Conservation (phyloP, 2,329 filamentous ascomycete genomes). For the Endoconidiophora polonica region DNA sequence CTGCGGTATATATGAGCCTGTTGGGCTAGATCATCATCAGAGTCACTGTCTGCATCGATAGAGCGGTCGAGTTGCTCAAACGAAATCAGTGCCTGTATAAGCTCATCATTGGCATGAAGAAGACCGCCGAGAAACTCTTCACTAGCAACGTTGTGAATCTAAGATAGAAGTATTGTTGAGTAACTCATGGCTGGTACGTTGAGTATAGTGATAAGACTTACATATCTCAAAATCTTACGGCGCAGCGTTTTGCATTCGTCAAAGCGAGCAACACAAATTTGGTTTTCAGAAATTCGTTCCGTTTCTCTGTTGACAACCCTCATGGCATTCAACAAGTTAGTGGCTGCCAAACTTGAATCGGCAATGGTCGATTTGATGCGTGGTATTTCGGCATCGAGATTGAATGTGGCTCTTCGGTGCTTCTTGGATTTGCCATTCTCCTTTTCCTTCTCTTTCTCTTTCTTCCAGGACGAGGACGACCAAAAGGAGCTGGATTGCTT, state of each 20-base stretch:
- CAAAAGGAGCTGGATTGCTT: constrained; percentile 26
- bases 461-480: constrained; percentile 20
- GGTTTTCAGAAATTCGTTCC: constrained; percentile 75
- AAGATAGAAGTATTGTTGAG: not conserved
- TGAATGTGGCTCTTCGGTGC: constrained; percentile 51
- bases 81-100: constrained; percentile 84
- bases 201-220: constrained; percentile 22
- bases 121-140: constrained; percentile 86
- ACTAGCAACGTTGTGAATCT: constrained; percentile 78
- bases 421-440: constrained; percentile 31
- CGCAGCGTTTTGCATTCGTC: constrained; percentile 75
- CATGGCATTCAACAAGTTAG: constrained; percentile 71
- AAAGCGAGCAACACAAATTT: constrained; percentile 57
- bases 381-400: constrained; percentile 72
- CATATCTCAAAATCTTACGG: constrained; percentile 71
- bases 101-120: constrained; percentile 85
- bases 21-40: constrained; percentile 50
- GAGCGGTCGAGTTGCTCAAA: constrained; percentile 87
- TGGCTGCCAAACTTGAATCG: constrained; percentile 76
- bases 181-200: not conserved
- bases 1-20: constrained; percentile 49
- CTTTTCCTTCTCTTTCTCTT: constrained; percentile 32
- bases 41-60: constrained; percentile 59
- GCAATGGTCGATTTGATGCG: constrained; percentile 80
- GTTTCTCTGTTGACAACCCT: constrained; percentile 82